A percentile compares a stretch with the other conserved stretches of the same genome.
Evolutionary conservation across 352 stramenopile species (phyloP).

Genomic region (Phytophthora constricta): DNA sequence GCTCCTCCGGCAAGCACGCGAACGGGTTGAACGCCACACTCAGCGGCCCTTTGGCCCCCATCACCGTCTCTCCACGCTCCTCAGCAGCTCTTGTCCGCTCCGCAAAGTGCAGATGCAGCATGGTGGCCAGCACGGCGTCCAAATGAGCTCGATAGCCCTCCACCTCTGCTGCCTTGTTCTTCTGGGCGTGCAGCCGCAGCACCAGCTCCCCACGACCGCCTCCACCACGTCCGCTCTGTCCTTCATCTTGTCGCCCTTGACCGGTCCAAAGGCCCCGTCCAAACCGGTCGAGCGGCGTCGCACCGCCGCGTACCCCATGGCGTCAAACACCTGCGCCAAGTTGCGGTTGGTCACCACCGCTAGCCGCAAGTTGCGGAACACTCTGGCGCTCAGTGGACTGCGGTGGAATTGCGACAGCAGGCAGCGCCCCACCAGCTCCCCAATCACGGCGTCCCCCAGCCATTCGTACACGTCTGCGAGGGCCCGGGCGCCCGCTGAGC

Average conservation of each 20-base stretch:
- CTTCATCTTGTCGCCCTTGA: conserved; percentile 51
- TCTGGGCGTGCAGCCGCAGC: conserved; percentile 53
- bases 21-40: conserved; percentile 67
- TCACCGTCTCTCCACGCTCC: conserved; percentile 23
- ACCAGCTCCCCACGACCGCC: conserved; percentile 69
- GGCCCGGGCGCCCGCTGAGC: background rate
- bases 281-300: conserved; percentile 2
- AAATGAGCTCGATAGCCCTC: conserved; percentile 49
- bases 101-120: conserved; percentile 70
- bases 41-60: conserved; percentile 44
- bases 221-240: conserved; percentile 74
- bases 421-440: conserved; percentile 71
- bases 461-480: conserved; percentile 77
- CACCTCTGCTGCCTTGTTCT: background rate
- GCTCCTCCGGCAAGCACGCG: conserved; percentile 60
- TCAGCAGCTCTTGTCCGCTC: conserved; percentile 32
- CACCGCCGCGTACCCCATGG: conserved; percentile 58
- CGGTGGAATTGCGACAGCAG: conserved; percentile 71
- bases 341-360: conserved; percentile 77
- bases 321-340: conserved; percentile 66
- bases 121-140: conserved; percentile 56
- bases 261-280: background rate
- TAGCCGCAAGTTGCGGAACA: conserved; percentile 73
- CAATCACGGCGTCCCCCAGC: conserved; percentile 77
- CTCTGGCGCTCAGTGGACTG: conserved; percentile 57